These are phyloP conservation scores for Penicillium sp. DNA, from an alignment of 2,329 filamentous ascomycete species.

Conservation along the genomic window DNA sequence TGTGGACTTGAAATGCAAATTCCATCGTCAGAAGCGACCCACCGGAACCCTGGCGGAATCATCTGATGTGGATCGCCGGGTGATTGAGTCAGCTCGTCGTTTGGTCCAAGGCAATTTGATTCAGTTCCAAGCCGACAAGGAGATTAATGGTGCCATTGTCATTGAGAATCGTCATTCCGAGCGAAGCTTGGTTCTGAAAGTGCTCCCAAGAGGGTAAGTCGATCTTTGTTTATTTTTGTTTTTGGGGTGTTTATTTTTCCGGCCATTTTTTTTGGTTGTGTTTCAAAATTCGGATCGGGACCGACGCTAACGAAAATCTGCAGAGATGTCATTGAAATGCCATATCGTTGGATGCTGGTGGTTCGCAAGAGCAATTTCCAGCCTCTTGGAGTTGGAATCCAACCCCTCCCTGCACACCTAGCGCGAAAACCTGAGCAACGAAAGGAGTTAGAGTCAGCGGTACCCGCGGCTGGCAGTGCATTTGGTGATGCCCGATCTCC, in stretches of 20 bases:
- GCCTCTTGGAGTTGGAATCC: constrained; percentile 47
- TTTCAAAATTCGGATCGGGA: constrained; percentile 4
- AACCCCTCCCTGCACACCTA: constrained; percentile 50
- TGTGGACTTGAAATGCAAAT: constrained; percentile 91
- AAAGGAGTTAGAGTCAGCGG: constrained; percentile 60
- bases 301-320: constrained; percentile 9
- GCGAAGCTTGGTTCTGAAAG: constrained; percentile 73
- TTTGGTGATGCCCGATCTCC: constrained; percentile 61
- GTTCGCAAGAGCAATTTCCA: constrained; percentile 52
- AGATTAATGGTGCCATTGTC: constrained; percentile 88
- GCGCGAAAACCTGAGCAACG: constrained; percentile 53
- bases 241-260: too few relatives aligned
- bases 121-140: constrained; percentile 80
- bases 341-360: constrained; percentile 54
- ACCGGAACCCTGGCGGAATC: constrained; percentile 69
- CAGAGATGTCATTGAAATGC: constrained; percentile 60
- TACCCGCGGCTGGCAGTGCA: constrained; percentile 64
- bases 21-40: constrained; percentile 85
- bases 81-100: constrained; percentile 67
- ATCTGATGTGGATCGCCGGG: constrained; percentile 69
- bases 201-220: constrained; percentile 80
- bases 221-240: constrained; percentile 2
- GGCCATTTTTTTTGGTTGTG: background rate
- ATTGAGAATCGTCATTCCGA: constrained; percentile 79
- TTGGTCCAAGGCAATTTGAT: constrained; percentile 75